Percentiles rank a stretch among this genome's conserved stretches.
Evolutionary conservation across 2,329 filamentous ascomycete species (phyloP).

Genomic region (Acrodontium crateriforme): DNA sequence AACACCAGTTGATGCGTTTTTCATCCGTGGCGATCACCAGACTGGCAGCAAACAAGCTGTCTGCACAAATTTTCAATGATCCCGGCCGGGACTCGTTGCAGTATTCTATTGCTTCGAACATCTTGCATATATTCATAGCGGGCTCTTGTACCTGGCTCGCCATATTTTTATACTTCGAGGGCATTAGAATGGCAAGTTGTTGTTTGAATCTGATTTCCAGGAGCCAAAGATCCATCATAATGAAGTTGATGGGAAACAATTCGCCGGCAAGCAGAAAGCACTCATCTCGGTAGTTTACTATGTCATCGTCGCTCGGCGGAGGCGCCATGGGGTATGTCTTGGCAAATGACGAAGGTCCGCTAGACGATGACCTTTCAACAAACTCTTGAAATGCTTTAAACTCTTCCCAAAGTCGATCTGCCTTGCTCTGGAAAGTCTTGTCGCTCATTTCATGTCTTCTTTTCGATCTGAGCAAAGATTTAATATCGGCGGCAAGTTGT

Average conservation of each 20-base stretch:
- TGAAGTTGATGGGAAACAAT: constrained; percentile 60
- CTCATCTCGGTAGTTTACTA: constrained; percentile 60
- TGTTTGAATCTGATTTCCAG: constrained; percentile 69
- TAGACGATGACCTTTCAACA: no score
- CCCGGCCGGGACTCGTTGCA: constrained; percentile 60
- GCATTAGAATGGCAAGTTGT: constrained; percentile 49
- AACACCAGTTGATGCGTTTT: constrained; percentile 63
- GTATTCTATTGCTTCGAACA: constrained; percentile 64
- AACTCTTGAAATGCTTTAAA: constrained; percentile 37
- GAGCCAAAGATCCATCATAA: constrained; percentile 64
- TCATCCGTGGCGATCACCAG: constrained; percentile 67
- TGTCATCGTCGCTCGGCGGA: constrained; percentile 40
- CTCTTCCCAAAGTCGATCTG: constrained; percentile 33
- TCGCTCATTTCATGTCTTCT: constrained; percentile 51
- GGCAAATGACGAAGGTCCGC: constrained; percentile 48
- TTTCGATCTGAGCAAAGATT: constrained; percentile 58
- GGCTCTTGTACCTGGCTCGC: no score
- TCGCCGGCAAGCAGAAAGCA: constrained; percentile 57
- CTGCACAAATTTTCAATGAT: constrained; percentile 57
- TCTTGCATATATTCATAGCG: constrained; percentile 59
- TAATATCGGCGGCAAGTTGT: constrained; percentile 66
- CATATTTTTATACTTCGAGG: no score
- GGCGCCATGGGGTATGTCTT: constrained; percentile 45
- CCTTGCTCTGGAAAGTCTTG: constrained; percentile 50
- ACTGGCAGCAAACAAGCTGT: constrained; percentile 59